Conservation (phyloP, 192 early-diverging fungal species). For the Backusella morwellensis region DNA sequence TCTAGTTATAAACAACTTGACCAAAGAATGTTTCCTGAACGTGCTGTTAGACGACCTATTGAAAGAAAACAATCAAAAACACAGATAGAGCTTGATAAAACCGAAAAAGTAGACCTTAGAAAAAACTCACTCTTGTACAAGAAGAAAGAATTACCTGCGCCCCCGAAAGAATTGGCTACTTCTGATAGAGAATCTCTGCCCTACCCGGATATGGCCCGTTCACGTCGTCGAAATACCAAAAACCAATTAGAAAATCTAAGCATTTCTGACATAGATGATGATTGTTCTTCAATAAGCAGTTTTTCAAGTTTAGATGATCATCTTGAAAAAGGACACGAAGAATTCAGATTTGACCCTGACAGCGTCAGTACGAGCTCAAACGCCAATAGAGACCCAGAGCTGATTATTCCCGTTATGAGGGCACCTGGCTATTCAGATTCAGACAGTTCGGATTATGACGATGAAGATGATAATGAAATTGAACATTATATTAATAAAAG, state of each 20-base stretch:
- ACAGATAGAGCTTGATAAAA: background rate
- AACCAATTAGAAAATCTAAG: background rate
- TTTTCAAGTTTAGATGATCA: background rate
- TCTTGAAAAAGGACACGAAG: background rate
- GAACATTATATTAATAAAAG: background rate
- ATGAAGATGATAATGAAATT: background rate
- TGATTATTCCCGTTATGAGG: background rate
- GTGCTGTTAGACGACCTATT: background rate
- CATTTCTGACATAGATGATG: background rate
- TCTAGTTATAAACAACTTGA: background rate
- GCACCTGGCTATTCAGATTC: background rate
- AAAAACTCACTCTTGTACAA: background rate
- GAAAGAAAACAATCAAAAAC: slow-evolving; percentile 3
- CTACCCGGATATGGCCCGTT: background rate
- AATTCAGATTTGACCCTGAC: background rate
- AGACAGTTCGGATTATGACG: background rate
- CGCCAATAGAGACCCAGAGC: background rate
- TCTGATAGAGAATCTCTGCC: background rate
- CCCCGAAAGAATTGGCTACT: background rate
- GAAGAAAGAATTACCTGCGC: background rate
- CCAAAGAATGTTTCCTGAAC: background rate
- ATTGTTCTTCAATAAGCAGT: background rate
- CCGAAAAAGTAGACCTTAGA: background rate
- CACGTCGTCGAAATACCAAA: background rate
- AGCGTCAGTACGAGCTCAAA: background rate